A percentile compares a stretch with the other conserved stretches of the same genome.
phyloP scores from a whole-genome alignment of 805 yeast genomes.

The Zygotorulaspora danielsina region DNA sequence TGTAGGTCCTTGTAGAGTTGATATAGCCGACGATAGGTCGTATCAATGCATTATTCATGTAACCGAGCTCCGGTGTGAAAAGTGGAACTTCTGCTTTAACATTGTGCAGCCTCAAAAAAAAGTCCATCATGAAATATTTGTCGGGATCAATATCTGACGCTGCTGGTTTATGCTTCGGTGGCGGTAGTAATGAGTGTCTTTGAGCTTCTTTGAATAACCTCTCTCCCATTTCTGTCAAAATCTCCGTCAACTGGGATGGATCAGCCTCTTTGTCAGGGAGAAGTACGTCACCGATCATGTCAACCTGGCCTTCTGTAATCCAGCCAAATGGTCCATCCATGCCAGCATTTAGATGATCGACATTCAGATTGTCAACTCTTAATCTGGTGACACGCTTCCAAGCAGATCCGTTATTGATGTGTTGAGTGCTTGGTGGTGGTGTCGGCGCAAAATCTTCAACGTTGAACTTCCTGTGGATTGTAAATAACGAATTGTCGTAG shows the following conservation, averaged over 20 bases:
- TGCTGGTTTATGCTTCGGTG: conserved; percentile 29
- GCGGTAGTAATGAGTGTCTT: conserved; percentile 30
- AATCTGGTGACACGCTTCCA: conserved; percentile 69
- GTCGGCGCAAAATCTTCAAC: conserved; percentile 12
- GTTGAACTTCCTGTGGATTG: conserved; percentile 60
- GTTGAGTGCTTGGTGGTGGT: conserved; percentile 6
- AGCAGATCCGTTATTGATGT: conserved; percentile 26
- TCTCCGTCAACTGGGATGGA: conserved; percentile 41
- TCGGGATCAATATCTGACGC: conserved; percentile 30
- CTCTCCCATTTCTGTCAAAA: conserved; percentile 46
- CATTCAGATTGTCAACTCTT: conserved; percentile 76
- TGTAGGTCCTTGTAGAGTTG: conserved; percentile 82
- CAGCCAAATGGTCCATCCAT: conserved; percentile 95
- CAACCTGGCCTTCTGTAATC: conserved; percentile 90
- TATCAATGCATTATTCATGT: conserved; percentile 84
- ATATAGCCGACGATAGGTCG: conserved; percentile 95
- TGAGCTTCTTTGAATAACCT: conserved; percentile 48
- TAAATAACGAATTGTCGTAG: conserved; percentile 88
- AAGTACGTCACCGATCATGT: conserved; percentile 86
- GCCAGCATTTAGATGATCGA: conserved; percentile 88
- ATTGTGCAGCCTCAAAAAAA: conserved; percentile 73
- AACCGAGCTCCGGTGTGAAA: conserved; percentile 81
- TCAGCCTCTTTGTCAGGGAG: conserved; percentile 64
- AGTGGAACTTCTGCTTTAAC: conserved; percentile 88
- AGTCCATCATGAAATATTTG: conserved; percentile 69